phyloP scores from a whole-genome alignment of 345 rosid species.

The Mercurialis annua region DNA sequence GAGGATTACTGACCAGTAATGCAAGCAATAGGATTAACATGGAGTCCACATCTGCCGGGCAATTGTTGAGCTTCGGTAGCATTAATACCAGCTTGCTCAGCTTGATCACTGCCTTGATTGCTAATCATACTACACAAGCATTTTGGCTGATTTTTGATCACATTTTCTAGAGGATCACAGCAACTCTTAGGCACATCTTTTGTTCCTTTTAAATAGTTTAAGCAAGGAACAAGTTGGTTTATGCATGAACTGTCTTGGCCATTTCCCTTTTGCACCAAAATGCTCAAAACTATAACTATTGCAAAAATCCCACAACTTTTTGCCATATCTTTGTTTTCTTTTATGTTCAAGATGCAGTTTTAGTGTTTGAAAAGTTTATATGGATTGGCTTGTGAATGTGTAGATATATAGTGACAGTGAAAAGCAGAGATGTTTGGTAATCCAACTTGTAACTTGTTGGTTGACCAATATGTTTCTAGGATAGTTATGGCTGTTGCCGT shows the following conservation, averaged over 20 bases:
- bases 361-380: too few species aligned
- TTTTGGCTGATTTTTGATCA: conserved; percentile 48
- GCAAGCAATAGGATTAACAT: conserved; percentile 61
- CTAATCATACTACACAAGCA: conserved; percentile 63
- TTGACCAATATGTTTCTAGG: not conserved
- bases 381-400: too few species aligned
- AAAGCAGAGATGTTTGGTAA: not conserved
- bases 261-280: not conserved
- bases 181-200: conserved; percentile 51
- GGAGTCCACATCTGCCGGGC: conserved; percentile 68
- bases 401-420: not conserved
- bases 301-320: not conserved
- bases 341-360: not conserved
- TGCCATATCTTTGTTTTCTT: not conserved
- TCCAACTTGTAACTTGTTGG: not conserved
- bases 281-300: conserved; percentile 4
- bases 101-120: conserved; percentile 47
- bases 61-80: conserved; percentile 56
- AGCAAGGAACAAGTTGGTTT: conserved; percentile 55
- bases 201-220: conserved; percentile 52
- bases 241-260: conserved; percentile 41
- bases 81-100: conserved; percentile 60
- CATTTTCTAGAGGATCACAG: conserved; percentile 58
- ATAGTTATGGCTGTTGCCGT: not conserved
- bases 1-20: conserved; percentile 8